These are phyloP conservation scores for Draba incana DNA, from an alignment of 345 rosid genomes.

Conservation along the genomic window DNA sequence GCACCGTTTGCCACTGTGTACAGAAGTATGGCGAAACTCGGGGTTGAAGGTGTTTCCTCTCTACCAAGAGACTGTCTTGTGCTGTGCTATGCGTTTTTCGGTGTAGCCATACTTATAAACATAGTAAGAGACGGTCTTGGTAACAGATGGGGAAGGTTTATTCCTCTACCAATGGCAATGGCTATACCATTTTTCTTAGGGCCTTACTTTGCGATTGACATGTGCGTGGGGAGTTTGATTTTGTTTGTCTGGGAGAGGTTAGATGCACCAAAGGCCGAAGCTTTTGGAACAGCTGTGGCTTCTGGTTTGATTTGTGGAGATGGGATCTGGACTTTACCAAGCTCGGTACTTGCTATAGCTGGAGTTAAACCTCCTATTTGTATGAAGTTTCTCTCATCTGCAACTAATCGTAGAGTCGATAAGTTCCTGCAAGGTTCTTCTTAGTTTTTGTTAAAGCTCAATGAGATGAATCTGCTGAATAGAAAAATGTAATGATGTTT, in stretches of 20 bases:
- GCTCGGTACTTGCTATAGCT: conserved; percentile 75
- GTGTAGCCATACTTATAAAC: conserved; percentile 53
- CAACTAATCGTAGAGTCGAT: conserved; percentile 59
- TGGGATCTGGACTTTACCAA: conserved; percentile 87
- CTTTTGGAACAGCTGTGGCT: conserved; percentile 70
- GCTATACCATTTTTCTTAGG: conserved; percentile 97
- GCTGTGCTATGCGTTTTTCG: conserved; percentile 59
- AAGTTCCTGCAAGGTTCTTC: conserved; percentile 43
- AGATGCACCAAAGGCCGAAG: conserved; percentile 60
- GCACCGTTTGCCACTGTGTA: conserved; percentile 76
- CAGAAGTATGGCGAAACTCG: conserved; percentile 79
- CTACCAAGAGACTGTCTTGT: conserved; percentile 75
- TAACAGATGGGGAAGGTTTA: conserved; percentile 48
- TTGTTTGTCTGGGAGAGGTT: conserved; percentile 64
- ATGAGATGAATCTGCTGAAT: conserved; percentile 19
- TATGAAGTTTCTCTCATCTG: conserved; percentile 84
- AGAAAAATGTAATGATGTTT: conserved; percentile 27
- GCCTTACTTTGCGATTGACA: conserved; percentile 78
- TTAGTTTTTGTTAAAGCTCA: conserved; percentile 17
- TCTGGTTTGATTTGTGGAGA: conserved; percentile 93
- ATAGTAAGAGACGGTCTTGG: conserved; percentile 37
- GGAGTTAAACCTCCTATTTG: conserved; percentile 74
- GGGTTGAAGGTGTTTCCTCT: conserved; percentile 63
- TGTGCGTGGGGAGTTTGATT: conserved; percentile 87
- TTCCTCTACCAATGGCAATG: conserved; percentile 95